Base-by-base conservation (phyloP, 169 alveolate genomes). In the Plasmodium vivax region DNA sequence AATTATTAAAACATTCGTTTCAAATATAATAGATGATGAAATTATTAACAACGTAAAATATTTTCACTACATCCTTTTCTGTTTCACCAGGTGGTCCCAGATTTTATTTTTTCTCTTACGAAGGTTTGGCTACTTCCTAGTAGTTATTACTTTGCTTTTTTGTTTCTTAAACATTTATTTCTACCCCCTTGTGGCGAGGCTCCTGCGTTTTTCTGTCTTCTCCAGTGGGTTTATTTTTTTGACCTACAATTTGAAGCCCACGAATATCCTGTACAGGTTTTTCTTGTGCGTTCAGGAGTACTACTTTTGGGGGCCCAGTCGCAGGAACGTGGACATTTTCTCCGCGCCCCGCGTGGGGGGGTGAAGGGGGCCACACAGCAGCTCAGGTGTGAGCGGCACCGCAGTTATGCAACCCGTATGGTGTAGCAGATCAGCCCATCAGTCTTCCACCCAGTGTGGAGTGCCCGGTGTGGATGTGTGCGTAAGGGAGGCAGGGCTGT, bases 231-330 rank as follows among this genome's bases (percentile, higher is more conserved):
- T 91, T 54, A 56, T 91, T 27, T 72, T 91, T 32, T 41, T 91
- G 38, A 91, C 95, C 51, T 91, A 91, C 54, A 91, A 91, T 82
- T 91, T 91, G 30, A 91, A 91, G 38, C 95, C 95, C n/a, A 82
- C 84, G 8, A 82, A 91, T 72, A 54, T 82, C 19, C 5, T 91
- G 16, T 91, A 91, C 56, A 41, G 92, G n/a, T 91, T 91, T 82
- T 41, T 91, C 54, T 16, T 71, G n/a, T 91, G 95, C 68, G 19
- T 71, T 10, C 92, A 82, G 16, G 95, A 80, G 68, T 91, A 91
- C 45, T 91, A 91, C 75, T 41, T 34, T 47, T 91, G 83, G 38
- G 54, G 51, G 54, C 82, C 73, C 1, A 81, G 75, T 27, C 58
- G 74, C 51, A 80, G 83, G 51, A 38, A 72, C 23, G 58, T 82